Percentiles rank a stretch among this genome's conserved stretches.
These are phyloP conservation scores for Boletus vermiculosoides DNA, from an alignment of 768 basidiomycete genomes.

Conservation along the genomic window DNA sequence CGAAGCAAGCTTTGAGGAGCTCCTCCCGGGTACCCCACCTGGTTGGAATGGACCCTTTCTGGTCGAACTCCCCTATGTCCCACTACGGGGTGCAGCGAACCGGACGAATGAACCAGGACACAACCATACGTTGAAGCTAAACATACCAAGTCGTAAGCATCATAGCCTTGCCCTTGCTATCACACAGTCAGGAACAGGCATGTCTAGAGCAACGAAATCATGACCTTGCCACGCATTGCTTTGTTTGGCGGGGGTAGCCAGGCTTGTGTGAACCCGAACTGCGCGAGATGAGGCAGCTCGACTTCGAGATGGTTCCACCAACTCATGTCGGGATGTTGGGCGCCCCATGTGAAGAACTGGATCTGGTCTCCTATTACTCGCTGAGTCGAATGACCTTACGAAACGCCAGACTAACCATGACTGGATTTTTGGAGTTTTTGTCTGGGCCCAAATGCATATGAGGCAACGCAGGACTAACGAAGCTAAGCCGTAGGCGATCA, in stretches of 20 bases:
- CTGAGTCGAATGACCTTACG: not conserved
- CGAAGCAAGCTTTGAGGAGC: constrained; percentile 62
- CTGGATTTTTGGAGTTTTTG: constrained; percentile 47
- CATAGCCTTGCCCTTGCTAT: constrained; percentile 75
- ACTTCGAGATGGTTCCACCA: constrained; percentile 80
- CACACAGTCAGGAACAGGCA: constrained; percentile 7
- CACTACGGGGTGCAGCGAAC: constrained; percentile 47
- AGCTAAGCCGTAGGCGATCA: constrained; percentile 22
- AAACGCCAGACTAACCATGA: constrained; percentile 54
- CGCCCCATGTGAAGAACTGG: constrained; percentile 87
- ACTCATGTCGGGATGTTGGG: constrained; percentile 51
- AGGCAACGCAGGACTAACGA: constrained; percentile 43
- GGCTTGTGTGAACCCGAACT: constrained; percentile 73
- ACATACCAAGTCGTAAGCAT: constrained; percentile 80
- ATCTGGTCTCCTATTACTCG: constrained; percentile 39
- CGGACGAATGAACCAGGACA: not conserved
- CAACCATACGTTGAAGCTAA: too few relatives aligned
- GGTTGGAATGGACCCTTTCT: constrained; percentile 67
- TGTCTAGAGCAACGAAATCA: not conserved
- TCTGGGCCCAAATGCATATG: constrained; percentile 63
- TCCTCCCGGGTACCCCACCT: constrained; percentile 89
- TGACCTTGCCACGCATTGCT: constrained; percentile 56
- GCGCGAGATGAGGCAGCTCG: constrained; percentile 60
- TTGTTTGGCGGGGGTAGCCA: constrained; percentile 88
- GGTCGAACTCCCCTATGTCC: constrained; percentile 85